These are phyloP conservation scores for Fusarium newnesense DNA, from an alignment of 2,329 filamentous ascomycete species.

Conservation along the genomic window DNA sequence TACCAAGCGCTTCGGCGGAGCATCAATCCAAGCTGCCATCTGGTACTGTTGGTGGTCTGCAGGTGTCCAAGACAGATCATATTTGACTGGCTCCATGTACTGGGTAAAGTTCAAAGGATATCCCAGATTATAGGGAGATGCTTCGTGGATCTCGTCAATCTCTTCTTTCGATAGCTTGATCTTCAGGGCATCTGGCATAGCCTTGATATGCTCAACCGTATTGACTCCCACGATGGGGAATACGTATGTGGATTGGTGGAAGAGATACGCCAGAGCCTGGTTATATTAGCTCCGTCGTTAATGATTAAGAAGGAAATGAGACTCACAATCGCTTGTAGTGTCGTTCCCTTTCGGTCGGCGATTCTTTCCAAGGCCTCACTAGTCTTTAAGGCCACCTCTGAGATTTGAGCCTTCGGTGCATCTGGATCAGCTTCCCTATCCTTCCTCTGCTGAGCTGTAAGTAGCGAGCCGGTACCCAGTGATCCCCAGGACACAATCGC, in stretches of 20 bases:
- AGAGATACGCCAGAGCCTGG: constrained; percentile 22
- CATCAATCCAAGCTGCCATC: not conserved
- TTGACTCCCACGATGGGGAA: constrained; percentile 29
- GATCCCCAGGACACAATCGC: constrained; percentile 58
- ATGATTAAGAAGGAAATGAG: too few species aligned
- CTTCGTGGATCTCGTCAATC: constrained; percentile 10
- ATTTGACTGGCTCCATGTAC: not conserved
- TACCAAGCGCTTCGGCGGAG: not conserved
- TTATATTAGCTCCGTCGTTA: too few species aligned
- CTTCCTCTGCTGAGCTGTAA: not conserved
- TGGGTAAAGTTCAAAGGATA: not conserved
- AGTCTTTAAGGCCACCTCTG: accelerated
- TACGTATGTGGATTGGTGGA: constrained; percentile 22
- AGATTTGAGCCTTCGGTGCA: not conserved
- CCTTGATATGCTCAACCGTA: constrained; percentile 11
- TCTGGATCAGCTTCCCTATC: not conserved
- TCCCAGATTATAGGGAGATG: not conserved
- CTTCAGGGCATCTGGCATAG: constrained; percentile 1
- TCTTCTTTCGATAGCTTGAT: constrained; percentile 10
- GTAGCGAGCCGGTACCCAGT: constrained; percentile 9
- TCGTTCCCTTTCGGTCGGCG: not conserved
- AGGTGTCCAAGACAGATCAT: not conserved
- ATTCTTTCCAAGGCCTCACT: not conserved
- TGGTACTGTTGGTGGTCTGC: not conserved
- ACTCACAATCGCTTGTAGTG: constrained; percentile 15